Percentiles rank a stretch among this genome's conserved stretches.
Evolutionary conservation across 1,284 basidiomycete genomes (phyloP).

Genomic region (Melampsora allii-populina): DNA sequence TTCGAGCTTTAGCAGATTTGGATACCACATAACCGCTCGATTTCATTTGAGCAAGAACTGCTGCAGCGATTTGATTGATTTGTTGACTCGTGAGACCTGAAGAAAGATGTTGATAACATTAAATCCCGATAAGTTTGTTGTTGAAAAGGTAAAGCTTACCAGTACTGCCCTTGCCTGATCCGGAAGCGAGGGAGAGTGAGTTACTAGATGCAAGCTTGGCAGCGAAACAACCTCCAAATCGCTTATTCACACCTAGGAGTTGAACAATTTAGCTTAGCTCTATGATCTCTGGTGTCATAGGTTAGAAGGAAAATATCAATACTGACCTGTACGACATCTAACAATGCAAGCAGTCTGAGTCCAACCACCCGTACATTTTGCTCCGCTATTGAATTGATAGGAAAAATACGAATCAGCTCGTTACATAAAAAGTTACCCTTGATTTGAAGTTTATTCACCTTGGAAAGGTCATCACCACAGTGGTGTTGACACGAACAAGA

Average conservation of each 20-base stretch:
- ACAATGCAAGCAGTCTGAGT: slow-evolving; percentile 36
- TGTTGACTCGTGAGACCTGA: slow-evolving; percentile 2
- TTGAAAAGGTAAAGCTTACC: no score
- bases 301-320: neutral
- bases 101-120: neutral
- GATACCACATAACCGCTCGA: neutral
- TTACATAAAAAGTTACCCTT: neutral
- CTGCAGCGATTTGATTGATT: neutral
- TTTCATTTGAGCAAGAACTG: slow-evolving; percentile 21
- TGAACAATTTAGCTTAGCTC: no score
- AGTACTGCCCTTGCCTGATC: no score
- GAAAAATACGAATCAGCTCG: neutral
- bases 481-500: neutral
- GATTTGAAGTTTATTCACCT: neutral
- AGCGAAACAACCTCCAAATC: slow-evolving; percentile 40
- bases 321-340: slow-evolving; percentile 23
- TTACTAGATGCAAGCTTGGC: slow-evolving; percentile 10
- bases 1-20: no score
- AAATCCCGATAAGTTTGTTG: no score
- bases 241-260: slow-evolving; percentile 23
- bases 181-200: no score
- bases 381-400: neutral
- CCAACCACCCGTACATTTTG: slow-evolving; percentile 32
- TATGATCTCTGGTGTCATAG: neutral
- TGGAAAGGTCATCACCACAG: slow-evolving; percentile 34